Conservation (phyloP, 225 moss, liverwort and hornwort species). For the Ulota crispa region DNA sequence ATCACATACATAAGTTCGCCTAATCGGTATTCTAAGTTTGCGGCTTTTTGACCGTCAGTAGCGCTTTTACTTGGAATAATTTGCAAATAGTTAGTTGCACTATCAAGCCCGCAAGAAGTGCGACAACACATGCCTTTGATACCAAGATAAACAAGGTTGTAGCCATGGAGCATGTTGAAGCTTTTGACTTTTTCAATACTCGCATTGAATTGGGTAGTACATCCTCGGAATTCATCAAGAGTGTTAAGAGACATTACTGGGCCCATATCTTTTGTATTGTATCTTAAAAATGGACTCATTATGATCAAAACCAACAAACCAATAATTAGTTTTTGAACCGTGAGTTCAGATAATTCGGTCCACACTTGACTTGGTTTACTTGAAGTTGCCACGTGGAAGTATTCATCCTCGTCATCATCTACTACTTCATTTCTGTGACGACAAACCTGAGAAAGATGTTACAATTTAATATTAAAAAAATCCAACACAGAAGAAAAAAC, state of each 20-base stretch:
- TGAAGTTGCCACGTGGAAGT: constrained; percentile 31
- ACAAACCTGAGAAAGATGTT: constrained; percentile 22
- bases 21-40: constrained; percentile 43
- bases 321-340: constrained; percentile 80
- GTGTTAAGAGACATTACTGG: constrained; percentile 76
- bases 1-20: constrained; percentile 55
- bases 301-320: constrained; percentile 71
- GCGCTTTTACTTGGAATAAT: constrained; percentile 45
- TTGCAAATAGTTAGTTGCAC: constrained; percentile 42
- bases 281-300: constrained; percentile 54
- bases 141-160: constrained; percentile 70
- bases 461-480: too few relatives aligned
- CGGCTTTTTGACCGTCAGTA: constrained; percentile 39
- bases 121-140: constrained; percentile 60
- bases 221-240: constrained; percentile 55
- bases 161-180: constrained; percentile 65
- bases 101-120: constrained; percentile 32
- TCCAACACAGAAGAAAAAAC: too few relatives aligned
- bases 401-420: constrained; percentile 54
- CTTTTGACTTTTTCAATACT: constrained; percentile 46
- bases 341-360: constrained; percentile 84
- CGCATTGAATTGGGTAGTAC: constrained; percentile 55
- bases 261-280: constrained; percentile 54
- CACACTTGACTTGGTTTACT: constrained; percentile 93
- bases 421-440: constrained; percentile 31